A percentile compares a stretch with the other conserved stretches of the same genome.
These are phyloP conservation scores for Conticribra guillardii DNA, from an alignment of 108 stramenopile species.

Conservation along the genomic window DNA sequence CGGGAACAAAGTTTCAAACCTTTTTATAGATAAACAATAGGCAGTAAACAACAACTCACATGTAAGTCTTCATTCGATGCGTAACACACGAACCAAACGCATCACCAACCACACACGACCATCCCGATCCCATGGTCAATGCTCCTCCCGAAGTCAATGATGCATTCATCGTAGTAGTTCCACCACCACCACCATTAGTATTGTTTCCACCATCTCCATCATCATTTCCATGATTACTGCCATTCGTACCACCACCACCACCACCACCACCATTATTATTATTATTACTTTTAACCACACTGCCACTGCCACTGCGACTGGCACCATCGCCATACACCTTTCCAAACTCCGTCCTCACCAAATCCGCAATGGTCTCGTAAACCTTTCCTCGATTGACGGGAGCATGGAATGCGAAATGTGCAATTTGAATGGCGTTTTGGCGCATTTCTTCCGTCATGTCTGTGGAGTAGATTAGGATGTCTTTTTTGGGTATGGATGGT, in stretches of 20 bases:
- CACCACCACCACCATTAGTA: neutral
- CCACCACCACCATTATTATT: neutral
- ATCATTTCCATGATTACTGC: neutral
- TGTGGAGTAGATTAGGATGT: constrained; percentile 9
- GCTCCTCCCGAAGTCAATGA: no score
- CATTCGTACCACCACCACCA: constrained; percentile 1
- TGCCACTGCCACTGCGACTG: neutral
- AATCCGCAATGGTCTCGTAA: constrained; percentile 26
- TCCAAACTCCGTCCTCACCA: constrained; percentile 21
- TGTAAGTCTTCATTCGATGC: constrained; percentile 41
- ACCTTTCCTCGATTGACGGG: constrained; percentile 24
- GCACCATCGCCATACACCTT: constrained; percentile 5
- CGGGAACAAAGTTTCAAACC: no score
- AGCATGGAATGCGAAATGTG: constrained; percentile 19
- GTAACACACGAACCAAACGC: constrained; percentile 29
- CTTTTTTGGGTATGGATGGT: constrained; percentile 5
- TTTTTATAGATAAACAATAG: no score
- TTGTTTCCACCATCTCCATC: neutral
- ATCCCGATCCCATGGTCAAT: constrained; percentile 10
- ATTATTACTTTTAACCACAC: neutral
- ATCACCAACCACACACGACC: constrained; percentile 34
- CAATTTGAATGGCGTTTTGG: constrained; percentile 21
- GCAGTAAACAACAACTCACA: no score
- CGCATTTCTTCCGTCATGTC: constrained; percentile 36
- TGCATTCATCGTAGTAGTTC: no score